Evolutionary conservation across 257 asterid species (phyloP).

Genomic region (Echites panduratus): DNA sequence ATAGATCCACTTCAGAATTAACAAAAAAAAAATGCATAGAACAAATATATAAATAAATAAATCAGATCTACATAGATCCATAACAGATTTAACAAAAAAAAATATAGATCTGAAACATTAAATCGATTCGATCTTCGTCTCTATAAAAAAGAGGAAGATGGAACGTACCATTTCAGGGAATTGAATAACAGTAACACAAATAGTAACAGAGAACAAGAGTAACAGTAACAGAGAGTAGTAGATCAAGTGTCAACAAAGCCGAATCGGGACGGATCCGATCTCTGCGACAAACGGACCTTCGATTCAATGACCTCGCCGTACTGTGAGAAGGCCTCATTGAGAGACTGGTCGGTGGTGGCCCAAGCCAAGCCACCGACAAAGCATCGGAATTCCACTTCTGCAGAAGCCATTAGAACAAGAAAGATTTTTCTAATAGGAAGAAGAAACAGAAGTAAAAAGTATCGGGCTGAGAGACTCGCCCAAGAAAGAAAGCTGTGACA

Average conservation of each 20-base stretch:
- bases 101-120: not conserved
- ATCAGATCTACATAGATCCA: constrained; percentile 64
- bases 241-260: constrained; percentile 36
- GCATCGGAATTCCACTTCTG: constrained; percentile 71
- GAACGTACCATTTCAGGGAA: constrained; percentile 74
- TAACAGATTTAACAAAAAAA: too few species aligned
- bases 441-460: too few species aligned
- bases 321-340: constrained; percentile 59
- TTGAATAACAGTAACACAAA: constrained; percentile 26
- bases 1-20: constrained; percentile 1
- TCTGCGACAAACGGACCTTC: constrained; percentile 80
- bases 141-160: constrained; percentile 55
- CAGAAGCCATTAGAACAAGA: constrained; percentile 33
- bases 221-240: constrained; percentile 42
- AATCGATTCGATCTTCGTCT: constrained; percentile 56
- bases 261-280: constrained; percentile 64
- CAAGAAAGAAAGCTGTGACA: not conserved
- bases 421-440: too few species aligned
- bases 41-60: constrained; percentile 1
- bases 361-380: constrained; percentile 95
- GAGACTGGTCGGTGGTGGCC: constrained; percentile 72
- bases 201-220: constrained; percentile 34
- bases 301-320: constrained; percentile 69
- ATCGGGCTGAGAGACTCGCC: not conserved
- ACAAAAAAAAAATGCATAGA: too few species aligned